Base-by-base conservation (phyloP, 2,329 filamentous ascomycete genomes). In the Parastagonospora nodorum region DNA sequence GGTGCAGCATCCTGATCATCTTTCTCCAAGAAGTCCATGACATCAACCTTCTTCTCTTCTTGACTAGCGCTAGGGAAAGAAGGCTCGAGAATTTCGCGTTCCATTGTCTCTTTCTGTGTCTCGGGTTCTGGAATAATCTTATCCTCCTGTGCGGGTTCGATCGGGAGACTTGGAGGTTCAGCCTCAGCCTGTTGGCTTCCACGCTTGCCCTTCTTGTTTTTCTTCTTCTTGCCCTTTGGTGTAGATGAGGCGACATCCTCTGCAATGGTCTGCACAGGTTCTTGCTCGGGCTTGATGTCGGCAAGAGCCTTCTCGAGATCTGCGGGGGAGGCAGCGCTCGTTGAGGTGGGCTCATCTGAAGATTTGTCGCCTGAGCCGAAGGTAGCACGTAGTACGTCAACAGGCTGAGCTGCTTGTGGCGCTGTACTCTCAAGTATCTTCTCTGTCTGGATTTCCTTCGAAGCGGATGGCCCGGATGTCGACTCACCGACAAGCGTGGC, bases 401-500 rank as follows among this genome's bases (percentile, higher is more conserved):
- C 27, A 19, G 58, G 54, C 12, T 50, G 45, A 11, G 49, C 42
- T 5, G 46, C 52, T 1, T 40, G 42, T 1, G 66, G 67, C 8
- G 53, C 51, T 0, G 68, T 72, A 28, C 39, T 55, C n/a, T 68
- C 65, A 5, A 68, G 42, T 10, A 70, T 42, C 44, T 72, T 71
- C 45, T 68, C 60, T 14, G 52, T 42, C 5, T 51, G 58, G 31
- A 59, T 43, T n/a, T 62, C 61, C 39, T 71, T 72, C 4, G 37
- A 33, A 28, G 24, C 43, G 2, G 46, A 47, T n/a, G 58, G 46
- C 8, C 47, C 51, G 31, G 53, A 30, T 16, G 44, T 45, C 2
- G 63, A 55, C 10, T 71, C 68, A 29, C 63, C 69, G 12, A 72
- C 62, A 35, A 72, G 64, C 2, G 68, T 71, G 44, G 63, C 65